Evolutionary conservation across 306 rosid genomes (phyloP).

Genomic region (Glycine soja): DNA sequence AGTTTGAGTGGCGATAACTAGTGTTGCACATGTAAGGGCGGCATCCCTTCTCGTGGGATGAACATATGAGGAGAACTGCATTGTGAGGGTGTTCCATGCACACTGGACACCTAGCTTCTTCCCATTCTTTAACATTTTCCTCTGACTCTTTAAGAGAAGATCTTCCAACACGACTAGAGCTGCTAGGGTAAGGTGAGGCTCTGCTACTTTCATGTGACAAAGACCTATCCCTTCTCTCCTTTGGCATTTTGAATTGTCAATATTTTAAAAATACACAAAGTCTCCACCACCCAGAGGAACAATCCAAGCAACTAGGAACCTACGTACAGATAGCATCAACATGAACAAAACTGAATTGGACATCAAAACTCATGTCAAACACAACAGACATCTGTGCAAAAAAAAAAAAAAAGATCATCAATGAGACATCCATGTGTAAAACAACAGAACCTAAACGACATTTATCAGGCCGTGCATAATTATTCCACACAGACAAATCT

Average conservation of each 20-base stretch:
- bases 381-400: constrained; percentile 6
- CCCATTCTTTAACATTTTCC: constrained; percentile 85
- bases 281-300: constrained; percentile 38
- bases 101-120: constrained; percentile 95
- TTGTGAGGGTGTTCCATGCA: constrained; percentile 99
- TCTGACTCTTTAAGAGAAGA: constrained; percentile 60
- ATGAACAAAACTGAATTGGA: constrained; percentile 30
- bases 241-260: constrained; percentile 70
- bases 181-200: constrained; percentile 82
- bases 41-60: constrained; percentile 91
- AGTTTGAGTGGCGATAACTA: constrained; percentile 97
- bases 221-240: constrained; percentile 92
- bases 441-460: constrained; percentile 16
- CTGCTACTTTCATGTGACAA: constrained; percentile 73
- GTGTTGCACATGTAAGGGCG: constrained; percentile 99
- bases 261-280: constrained; percentile 31
- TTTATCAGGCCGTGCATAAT: background rate
- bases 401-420: background rate
- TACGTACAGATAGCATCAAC: constrained; percentile 40
- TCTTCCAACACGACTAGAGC: constrained; percentile 66
- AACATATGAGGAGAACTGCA: constrained; percentile 91
- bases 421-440: constrained; percentile 18
- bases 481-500: constrained; percentile 23
- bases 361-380: constrained; percentile 3
- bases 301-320: constrained; percentile 44